phyloP scores from a whole-genome alignment of 768 basidiomycete genomes.

The Holtermannia corniformis region DNA sequence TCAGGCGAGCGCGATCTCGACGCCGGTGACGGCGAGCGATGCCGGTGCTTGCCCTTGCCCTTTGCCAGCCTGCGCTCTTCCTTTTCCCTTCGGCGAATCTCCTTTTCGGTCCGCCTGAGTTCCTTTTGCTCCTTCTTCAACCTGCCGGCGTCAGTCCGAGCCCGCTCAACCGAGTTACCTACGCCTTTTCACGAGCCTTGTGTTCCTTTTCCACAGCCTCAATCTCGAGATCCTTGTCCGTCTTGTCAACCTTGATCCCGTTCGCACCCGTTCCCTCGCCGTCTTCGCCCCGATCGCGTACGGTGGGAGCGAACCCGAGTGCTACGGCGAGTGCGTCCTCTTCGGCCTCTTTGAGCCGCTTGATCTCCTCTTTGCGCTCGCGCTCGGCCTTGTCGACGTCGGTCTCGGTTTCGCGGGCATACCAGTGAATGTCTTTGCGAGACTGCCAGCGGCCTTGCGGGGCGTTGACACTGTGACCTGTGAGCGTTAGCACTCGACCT shows the following conservation, averaged over 20 bases:
- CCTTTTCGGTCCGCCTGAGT: constrained; percentile 27
- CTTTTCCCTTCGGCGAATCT: constrained; percentile 17
- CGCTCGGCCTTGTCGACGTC: constrained; percentile 39
- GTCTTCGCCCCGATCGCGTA: constrained; percentile 10
- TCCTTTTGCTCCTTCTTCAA: constrained; percentile 32
- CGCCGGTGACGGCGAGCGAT: constrained; percentile 3
- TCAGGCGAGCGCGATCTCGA: constrained; percentile 3
- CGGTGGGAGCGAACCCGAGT: constrained; percentile 45
- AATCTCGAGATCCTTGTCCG: constrained; percentile 31
- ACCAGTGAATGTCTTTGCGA: constrained; percentile 96
- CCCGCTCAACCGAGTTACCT: constrained; percentile 4
- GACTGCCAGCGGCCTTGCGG: constrained; percentile 96
- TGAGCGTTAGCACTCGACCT: too few relatives aligned
- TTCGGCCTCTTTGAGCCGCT: constrained; percentile 73
- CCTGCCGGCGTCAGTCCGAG: constrained; percentile 8
- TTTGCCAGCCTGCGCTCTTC: constrained; percentile 11
- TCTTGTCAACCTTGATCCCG: constrained; percentile 19
- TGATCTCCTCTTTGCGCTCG: constrained; percentile 58
- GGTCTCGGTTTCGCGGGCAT: constrained; percentile 54
- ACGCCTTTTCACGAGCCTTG: constrained; percentile 35
- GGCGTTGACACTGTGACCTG: constrained; percentile 88
- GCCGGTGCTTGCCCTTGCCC: constrained; percentile 3
- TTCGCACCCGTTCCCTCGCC: constrained; percentile 26
- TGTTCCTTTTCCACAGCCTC: constrained; percentile 35
- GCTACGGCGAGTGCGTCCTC: constrained; percentile 76